These are phyloP conservation scores for Pichia sp. DNA, from an alignment of 1,139 yeast genomes.

Conservation along the genomic window DNA sequence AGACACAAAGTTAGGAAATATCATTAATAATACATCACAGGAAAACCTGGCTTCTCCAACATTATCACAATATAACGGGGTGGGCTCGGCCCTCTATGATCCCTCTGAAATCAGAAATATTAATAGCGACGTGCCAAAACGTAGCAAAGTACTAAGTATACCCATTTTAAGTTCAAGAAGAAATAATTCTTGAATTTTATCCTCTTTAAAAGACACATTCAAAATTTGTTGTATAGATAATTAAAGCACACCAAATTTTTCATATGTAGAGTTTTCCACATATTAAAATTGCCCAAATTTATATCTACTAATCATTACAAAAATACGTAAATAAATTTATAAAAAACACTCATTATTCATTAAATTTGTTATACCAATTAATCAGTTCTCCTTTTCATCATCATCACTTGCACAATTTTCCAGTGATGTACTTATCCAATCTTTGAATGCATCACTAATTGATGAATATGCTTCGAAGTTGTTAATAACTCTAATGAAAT, in stretches of 20 bases:
- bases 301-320: neutral
- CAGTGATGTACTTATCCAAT: conserved; percentile 26
- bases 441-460: conserved; percentile 30
- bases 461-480: conserved; percentile 29
- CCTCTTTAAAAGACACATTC: neutral
- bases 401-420: conserved; percentile 7
- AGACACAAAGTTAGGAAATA: conserved; percentile 24
- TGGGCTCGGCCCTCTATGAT: neutral
- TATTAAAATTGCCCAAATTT: neutral
- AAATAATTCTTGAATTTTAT: neutral
- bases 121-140: conserved; percentile 10
- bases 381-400: neutral
- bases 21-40: conserved; percentile 21
- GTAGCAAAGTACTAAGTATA: conserved; percentile 25
- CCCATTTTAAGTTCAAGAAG: conserved; percentile 27
- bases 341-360: neutral
- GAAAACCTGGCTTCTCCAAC: conserved; percentile 16
- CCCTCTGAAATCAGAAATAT: neutral
- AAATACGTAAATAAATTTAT: neutral
- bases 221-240: neutral
- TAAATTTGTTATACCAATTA: neutral
- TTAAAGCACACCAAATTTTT: neutral
- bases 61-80: neutral
- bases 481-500: conserved; percentile 28
- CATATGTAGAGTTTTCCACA: too few relatives aligned